Percentiles rank a stretch among this genome's conserved stretches.
These are phyloP conservation scores for Spinellus fusiger DNA, from an alignment of 192 early-diverging fungal species.

Conservation along the genomic window DNA sequence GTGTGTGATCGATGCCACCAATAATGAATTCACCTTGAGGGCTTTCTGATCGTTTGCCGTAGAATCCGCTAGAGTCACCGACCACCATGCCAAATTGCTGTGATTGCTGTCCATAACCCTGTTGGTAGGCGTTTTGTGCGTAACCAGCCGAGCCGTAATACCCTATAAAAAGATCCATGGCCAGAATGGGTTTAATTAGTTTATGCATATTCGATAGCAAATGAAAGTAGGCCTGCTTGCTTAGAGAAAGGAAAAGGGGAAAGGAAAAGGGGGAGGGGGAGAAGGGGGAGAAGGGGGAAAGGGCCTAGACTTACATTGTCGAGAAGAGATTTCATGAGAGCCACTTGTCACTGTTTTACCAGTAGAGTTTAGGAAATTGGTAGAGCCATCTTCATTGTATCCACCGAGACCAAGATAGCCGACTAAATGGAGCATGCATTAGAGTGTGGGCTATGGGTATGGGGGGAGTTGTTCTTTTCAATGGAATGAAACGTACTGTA, in stretches of 20 bases:
- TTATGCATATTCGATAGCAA: neutral
- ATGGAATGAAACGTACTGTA: conserved; percentile 1
- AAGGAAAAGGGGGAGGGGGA: neutral
- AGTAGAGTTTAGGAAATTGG: conserved; percentile 15
- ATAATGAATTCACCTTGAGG: conserved; percentile 20
- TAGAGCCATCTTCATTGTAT: conserved; percentile 9
- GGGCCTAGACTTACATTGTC: conserved; percentile 17
- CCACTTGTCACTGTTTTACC: conserved; percentile 3
- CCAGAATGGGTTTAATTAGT: conserved; percentile 1
- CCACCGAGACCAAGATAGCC: conserved; percentile 24
- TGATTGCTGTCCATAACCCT: conserved; percentile 2
- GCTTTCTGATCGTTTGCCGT: conserved; percentile 11
- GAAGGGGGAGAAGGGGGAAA: neutral
- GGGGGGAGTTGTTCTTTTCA: neutral
- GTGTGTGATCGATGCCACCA: conserved; percentile 23
- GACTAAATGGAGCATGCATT: conserved; percentile 5
- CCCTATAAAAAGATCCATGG: conserved; percentile 5
- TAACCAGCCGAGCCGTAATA: conserved; percentile 11
- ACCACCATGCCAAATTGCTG: conserved; percentile 18
- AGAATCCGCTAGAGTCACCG: neutral
- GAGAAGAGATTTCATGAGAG: neutral
- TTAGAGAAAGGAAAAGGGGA: neutral
- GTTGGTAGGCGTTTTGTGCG: conserved; percentile 15
- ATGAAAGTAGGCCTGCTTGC: neutral
- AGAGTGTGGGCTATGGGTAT: neutral